Conservation (phyloP, 163 green algal genomes). For the Trebouxiophyceae sp. region DNA sequence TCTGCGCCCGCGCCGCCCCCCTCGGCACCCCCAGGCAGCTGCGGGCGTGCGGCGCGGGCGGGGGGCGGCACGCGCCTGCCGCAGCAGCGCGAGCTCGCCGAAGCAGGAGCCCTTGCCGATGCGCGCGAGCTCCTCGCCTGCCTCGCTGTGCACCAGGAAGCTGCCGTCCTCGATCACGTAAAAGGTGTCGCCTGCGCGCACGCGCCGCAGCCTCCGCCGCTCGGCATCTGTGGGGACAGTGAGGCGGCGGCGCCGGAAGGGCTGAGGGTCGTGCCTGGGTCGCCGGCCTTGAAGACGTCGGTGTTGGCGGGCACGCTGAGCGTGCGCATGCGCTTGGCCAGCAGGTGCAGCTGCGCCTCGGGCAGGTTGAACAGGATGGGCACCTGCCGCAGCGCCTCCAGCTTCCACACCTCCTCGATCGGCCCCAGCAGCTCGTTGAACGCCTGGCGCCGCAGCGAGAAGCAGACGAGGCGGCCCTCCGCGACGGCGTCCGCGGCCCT, state of each 20-base stretch:
- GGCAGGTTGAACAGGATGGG: constrained; percentile 70
- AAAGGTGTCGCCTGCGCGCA: constrained; percentile 60
- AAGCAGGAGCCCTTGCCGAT: constrained; percentile 78
- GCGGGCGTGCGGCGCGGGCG: too few species aligned
- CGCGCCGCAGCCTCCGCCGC: not conserved
- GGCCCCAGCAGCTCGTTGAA: constrained; percentile 79
- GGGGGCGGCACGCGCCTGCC: constrained; percentile 11
- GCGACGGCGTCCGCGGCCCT: constrained; percentile 32
- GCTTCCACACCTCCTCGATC: constrained; percentile 76
- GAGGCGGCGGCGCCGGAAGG: not conserved
- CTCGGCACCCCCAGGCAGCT: too few species aligned
- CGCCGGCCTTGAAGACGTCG: constrained; percentile 70
- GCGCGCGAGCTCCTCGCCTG: constrained; percentile 48
- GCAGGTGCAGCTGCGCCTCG: constrained; percentile 74
- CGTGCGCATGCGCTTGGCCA: constrained; percentile 57
- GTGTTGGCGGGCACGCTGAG: constrained; percentile 42
- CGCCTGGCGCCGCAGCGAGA: constrained; percentile 46
- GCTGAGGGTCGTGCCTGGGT: constrained; percentile 24
- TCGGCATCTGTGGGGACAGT: not conserved
- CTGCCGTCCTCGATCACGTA: constrained; percentile 81
- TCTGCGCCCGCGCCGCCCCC: too few species aligned
- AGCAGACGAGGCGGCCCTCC: constrained; percentile 57
- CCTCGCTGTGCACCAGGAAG: constrained; percentile 52
- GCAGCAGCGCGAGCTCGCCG: constrained; percentile 82
- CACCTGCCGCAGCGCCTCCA: constrained; percentile 67